Conservation (phyloP, 352 stramenopile genomes). For the Nothophytophthora sp. region DNA sequence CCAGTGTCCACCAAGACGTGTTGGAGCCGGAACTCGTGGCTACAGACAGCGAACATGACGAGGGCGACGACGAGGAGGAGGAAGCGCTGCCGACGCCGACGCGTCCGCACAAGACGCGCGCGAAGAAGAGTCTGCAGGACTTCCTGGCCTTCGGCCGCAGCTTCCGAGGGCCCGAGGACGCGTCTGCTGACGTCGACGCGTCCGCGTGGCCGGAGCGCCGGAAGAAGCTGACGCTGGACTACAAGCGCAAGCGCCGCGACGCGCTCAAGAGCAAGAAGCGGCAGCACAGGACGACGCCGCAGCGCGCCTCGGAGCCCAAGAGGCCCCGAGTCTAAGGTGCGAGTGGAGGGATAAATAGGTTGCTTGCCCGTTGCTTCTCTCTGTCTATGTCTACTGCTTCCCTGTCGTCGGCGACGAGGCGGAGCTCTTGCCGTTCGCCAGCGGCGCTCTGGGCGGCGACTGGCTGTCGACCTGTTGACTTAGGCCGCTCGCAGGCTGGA, state of each 20-base stretch:
- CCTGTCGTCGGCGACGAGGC: too few relatives aligned
- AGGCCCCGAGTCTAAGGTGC: not conserved
- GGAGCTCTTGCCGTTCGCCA: too few relatives aligned
- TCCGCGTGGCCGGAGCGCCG: conserved; percentile 55
- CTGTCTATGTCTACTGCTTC: too few relatives aligned
- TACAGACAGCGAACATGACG: conserved; percentile 41
- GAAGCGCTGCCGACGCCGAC: conserved; percentile 12
- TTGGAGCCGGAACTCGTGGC: conserved; percentile 30
- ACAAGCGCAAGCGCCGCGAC: conserved; percentile 79
- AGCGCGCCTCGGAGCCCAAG: conserved; percentile 16
- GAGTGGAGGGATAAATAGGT: too few relatives aligned
- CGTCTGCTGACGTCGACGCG: conserved; percentile 24
- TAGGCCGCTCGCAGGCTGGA: too few relatives aligned
- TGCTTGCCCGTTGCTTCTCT: too few relatives aligned
- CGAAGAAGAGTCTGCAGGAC: conserved; percentile 54
- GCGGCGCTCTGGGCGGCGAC: too few relatives aligned
- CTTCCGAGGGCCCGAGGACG: too few relatives aligned
- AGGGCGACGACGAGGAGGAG: conserved; percentile 23
- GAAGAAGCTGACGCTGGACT: conserved; percentile 81
- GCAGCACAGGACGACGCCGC: conserved; percentile 58
- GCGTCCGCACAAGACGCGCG: conserved; percentile 13
- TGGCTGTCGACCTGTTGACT: too few relatives aligned
- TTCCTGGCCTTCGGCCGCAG: conserved; percentile 64
- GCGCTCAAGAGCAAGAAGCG: conserved; percentile 79
- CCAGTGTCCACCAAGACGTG: conserved; percentile 19